Conservation (phyloP, 192 early-diverging fungal species). For the Coemansia biformis region DNA sequence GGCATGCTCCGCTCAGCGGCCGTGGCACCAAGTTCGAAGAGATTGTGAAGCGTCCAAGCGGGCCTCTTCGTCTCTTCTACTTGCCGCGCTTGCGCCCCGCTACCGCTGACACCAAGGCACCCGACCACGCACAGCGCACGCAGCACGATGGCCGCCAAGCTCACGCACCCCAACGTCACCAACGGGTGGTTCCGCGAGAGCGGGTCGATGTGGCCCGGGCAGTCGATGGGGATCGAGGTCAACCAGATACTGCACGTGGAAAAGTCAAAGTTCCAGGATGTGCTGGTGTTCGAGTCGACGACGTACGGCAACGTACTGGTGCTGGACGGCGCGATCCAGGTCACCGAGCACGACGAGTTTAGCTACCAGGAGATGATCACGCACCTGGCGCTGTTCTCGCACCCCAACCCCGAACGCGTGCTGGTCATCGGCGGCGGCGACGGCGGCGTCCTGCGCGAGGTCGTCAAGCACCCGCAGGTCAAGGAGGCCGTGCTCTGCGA, state of each 20-base stretch:
- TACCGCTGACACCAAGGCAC: too few species aligned
- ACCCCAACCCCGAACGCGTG: constrained; percentile 92
- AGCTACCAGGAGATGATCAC: constrained; percentile 99
- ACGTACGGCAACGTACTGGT: constrained; percentile 96
- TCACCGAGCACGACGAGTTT: constrained; percentile 98
- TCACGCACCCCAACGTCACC: constrained; percentile 85
- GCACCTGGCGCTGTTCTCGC: constrained; percentile 88
- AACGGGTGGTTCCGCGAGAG: constrained; percentile 98
- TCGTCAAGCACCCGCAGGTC: constrained; percentile 93
- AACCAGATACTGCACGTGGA: constrained; percentile 92
- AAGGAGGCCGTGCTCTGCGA: constrained; percentile 91
- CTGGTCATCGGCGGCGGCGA: constrained; percentile 99
- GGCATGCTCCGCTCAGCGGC: too few species aligned
- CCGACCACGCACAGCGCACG: too few species aligned
- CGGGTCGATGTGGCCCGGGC: constrained; percentile 94
- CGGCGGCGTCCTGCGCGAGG: constrained; percentile 96
- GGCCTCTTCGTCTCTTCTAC: too few species aligned
- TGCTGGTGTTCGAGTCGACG: constrained; percentile 93
- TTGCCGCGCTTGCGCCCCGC: too few species aligned
- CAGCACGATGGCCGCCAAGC: constrained; percentile 28
- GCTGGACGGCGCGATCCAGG: constrained; percentile 97
- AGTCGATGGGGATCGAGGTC: constrained; percentile 95
- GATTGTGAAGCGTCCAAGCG: too few species aligned
- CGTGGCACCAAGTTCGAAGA: too few species aligned
- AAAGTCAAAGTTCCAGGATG: constrained; percentile 94